Evolutionary conservation across 2,329 filamentous ascomycete species (phyloP), one percentile per base, ranked within the genome.

Genomic region (Exophiala calicioides): DNA sequence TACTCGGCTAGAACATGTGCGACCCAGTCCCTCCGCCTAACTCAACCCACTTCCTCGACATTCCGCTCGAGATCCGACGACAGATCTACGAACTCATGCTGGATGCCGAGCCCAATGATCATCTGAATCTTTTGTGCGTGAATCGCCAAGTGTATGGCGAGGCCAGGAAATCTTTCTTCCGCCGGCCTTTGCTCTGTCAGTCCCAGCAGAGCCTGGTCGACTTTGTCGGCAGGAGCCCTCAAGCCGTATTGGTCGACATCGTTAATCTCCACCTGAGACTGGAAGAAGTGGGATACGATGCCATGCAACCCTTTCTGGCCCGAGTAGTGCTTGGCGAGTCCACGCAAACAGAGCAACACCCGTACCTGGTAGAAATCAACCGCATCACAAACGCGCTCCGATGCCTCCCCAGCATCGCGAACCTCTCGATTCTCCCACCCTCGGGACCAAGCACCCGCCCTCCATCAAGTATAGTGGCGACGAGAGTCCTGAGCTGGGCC

Each of bases 61-160:
- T 56, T 4, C 53, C 53, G 10, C 40, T 51, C 15, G 53, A 56
- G 44, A 27, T 53, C 16, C 50, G 50, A 10, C 20, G 31, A 18
- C 21, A 54, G 3, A 37, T 56, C 24, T 56, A 53, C 35, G 19
- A 38, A n/a, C 26, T 44, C n/a, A 50, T 56, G 46, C 36, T 45
- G 5, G 6, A 18, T 18, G 20, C 45, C 16, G 18, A 30, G 8
- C 21, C 4, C 15, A 29, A 19, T 12, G 46, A 56, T 19, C 50
- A 53, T 29, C 20, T 42, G 31, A 48, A 35, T 18, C 26, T 56
- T 10, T 23, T 56, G 19, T 50, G 46, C 19, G 39, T 44, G 15
- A 44, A 39, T 35, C 43, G 40, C 20, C 46, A 53, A 34, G 37
- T 54, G 13, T 43, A 43, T 13, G 12, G 18, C 23, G 50, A 56